Evolutionary conservation across 495 filamentous ascomycete species (phyloP), one percentile per base, ranked within the genome.

Genomic region (Halenospora varia): DNA sequence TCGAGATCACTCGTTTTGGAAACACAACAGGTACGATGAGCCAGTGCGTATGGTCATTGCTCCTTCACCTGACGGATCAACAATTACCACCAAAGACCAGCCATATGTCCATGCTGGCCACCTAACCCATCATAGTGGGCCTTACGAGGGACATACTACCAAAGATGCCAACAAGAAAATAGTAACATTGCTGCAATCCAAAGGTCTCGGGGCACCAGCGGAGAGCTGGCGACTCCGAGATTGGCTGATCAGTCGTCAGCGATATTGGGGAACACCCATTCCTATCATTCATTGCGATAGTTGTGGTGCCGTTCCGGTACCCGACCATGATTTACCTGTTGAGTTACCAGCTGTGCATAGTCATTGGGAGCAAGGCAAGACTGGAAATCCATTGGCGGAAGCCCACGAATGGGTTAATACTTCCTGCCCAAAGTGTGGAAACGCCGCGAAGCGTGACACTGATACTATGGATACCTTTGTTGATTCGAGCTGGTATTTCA

Each of bases 401-500:
- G 78, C 80, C 24, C 71, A 81, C 13, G 83, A 88, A 18, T 96
- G 89, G 88, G 75, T 88, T 6, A 82, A 91, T 61, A 88, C 85
- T 0, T 62, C 75, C 0, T 96, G 91, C 63, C 91, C 91, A 2
- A 86, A 79, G 25, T 96, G 91, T 60, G 72, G 75, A 10, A 77
- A 79, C 3, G 70, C 79, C 3, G 91, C 90, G 8, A 87, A 82
- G 65, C 83, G 91, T 25, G 91, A 96, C 64, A 96, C 91, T 1
- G 91, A 96, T 66, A 96, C 91, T 0, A 95, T 96, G 91, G 91
- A 96, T 68, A 96, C 91, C 0, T 96, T 96, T 69, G 89, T 96
- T 39, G 91, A 96, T 70, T 93, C 89, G 0, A 93, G 89, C 45
- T 96, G 91, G 91, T 96, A 96, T 67, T 95, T 82, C 62, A 82